Percentiles rank a stretch among this genome's conserved stretches.
These are phyloP conservation scores for Alternaria viburni DNA, from an alignment of 2,329 filamentous ascomycete species.

Conservation along the genomic window DNA sequence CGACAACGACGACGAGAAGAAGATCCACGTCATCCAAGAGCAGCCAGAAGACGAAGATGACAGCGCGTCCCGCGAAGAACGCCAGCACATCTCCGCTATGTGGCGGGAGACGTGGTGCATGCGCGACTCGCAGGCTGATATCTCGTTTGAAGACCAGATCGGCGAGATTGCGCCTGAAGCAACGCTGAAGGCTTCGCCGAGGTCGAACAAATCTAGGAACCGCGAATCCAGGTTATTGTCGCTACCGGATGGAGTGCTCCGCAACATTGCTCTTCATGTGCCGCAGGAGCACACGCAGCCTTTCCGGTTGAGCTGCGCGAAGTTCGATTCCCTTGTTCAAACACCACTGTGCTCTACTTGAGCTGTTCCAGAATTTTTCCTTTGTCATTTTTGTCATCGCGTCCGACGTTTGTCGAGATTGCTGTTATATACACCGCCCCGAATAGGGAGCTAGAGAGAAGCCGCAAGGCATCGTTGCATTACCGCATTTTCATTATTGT, in stretches of 20 bases:
- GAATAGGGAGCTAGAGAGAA: neutral
- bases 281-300: neutral
- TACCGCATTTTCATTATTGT: neutral
- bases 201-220: neutral
- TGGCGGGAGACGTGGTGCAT: slow-evolving; percentile 13
- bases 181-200: neutral
- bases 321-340: neutral
- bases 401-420: neutral
- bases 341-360: neutral
- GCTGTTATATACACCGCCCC: neutral
- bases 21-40: slow-evolving; percentile 12
- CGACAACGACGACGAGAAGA: neutral
- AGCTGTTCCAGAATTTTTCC: neutral
- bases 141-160: neutral
- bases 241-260: neutral
- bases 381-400: neutral
- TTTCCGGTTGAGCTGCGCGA: slow-evolving; percentile 1
- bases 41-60: slow-evolving; percentile 4
- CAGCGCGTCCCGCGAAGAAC: neutral
- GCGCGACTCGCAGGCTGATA: neutral
- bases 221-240: neutral
- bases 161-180: neutral
- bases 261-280: neutral
- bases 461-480: neutral
- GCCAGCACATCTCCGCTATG: neutral